These are phyloP conservation scores for Rugosomyces carneus DNA, from an alignment of 1,284 basidiomycete species.

Conservation along the genomic window DNA sequence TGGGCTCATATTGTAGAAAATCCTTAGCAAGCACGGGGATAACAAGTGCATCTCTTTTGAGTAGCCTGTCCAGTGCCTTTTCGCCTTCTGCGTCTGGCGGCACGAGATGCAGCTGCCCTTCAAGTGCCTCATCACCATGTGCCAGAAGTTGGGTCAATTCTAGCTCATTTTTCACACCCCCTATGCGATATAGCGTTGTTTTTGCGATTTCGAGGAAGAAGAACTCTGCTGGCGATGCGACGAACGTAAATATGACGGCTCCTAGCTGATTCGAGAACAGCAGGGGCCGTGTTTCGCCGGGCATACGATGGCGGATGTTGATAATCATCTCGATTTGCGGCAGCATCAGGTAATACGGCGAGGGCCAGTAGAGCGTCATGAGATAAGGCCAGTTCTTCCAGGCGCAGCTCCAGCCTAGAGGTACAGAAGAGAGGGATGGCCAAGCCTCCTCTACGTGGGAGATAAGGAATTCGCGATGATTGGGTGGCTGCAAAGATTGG, in stretches of 20 bases:
- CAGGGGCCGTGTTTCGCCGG: constrained; percentile 25
- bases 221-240: constrained; percentile 13
- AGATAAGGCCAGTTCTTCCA: constrained; percentile 29
- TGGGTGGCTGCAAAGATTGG: not conserved
- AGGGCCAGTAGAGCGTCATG: constrained; percentile 28
- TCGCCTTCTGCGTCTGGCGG: constrained; percentile 22
- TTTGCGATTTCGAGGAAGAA: constrained; percentile 17
- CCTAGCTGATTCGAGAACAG: constrained; percentile 23
- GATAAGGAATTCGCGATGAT: constrained; percentile 12
- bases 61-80: constrained; percentile 20
- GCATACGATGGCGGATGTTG: constrained; percentile 28
- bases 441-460: constrained; percentile 22
- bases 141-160: constrained; percentile 17
- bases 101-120: constrained; percentile 14
- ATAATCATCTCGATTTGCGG: constrained; percentile 32
- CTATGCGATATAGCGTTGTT: constrained; percentile 16
- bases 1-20: not conserved
- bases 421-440: constrained; percentile 20
- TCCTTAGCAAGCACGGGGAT: constrained; percentile 22
- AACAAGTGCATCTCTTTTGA: constrained; percentile 26
- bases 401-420: constrained; percentile 26
- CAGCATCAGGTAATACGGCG: constrained; percentile 31
- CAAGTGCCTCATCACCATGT: constrained; percentile 12
- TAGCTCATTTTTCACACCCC: constrained; percentile 15
- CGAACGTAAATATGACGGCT: constrained; percentile 20